A percentile compares a stretch with the other conserved stretches of the same genome.
These are phyloP conservation scores for Scenedesmus sp. DNA, from an alignment of 163 green algal species.

Conservation along the genomic window DNA sequence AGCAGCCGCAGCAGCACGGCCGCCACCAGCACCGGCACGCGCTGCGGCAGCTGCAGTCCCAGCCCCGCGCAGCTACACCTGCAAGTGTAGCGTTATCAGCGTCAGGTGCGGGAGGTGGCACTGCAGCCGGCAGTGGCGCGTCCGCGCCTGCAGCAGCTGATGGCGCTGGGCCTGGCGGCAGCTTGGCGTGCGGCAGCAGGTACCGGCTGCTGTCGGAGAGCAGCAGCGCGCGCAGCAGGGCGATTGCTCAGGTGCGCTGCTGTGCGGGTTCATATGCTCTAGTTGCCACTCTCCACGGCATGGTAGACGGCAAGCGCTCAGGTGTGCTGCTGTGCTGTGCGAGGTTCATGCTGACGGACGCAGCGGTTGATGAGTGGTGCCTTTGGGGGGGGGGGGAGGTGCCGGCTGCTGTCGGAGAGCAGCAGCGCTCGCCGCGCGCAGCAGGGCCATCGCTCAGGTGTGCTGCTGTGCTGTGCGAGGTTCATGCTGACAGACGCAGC, in stretches of 20 bases:
- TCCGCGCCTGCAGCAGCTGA: not conserved
- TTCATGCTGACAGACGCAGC: not conserved
- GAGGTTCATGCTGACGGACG: not conserved
- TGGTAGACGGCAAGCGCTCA: not conserved
- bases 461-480: not conserved
- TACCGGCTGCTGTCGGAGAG: conserved; percentile 12
- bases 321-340: not conserved
- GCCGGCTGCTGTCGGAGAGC: not conserved
- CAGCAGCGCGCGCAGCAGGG: not conserved
- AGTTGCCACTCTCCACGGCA: too few relatives aligned
- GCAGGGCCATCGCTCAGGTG: conserved; percentile 19
- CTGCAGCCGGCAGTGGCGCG: not conserved
- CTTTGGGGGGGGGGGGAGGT: not conserved
- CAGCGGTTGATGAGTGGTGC: not conserved
- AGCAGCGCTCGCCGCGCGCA: not conserved
- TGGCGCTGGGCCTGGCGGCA: conserved; percentile 14
- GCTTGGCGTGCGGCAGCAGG: not conserved
- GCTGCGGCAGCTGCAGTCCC: too few relatives aligned
- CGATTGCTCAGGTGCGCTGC: conserved; percentile 15
- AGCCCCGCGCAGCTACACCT: too few relatives aligned
- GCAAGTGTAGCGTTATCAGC: too few relatives aligned
- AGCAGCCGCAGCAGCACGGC: not conserved
- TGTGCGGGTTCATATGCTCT: too few relatives aligned
- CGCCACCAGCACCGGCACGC: not conserved
- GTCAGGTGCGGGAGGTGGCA: too few relatives aligned